Base-by-base conservation (phyloP, 2,329 filamentous ascomycete genomes). In the Chlorencoelia australis region DNA sequence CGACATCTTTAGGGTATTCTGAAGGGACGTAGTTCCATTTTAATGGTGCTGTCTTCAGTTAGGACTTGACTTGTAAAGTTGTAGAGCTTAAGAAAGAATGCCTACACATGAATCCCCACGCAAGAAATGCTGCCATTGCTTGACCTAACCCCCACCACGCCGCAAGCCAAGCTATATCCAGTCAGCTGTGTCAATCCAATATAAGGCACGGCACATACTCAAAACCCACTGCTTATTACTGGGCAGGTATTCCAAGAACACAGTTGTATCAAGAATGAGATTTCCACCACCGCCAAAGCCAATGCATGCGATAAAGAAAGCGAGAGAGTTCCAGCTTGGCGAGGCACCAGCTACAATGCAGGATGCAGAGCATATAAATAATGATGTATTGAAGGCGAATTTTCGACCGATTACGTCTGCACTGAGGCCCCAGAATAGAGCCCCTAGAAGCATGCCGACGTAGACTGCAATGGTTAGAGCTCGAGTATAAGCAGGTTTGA, bases 351-450 rank as follows among this genome's bases (percentile, higher is more conserved):
- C 79, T 1, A 81, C 60, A 36, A 82, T 72, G 19, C 69, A 69
- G 32, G 78, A 75, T 5, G 73, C 53, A 4, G 73, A 70, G 49
- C 71, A 77, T 39, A 82, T 63, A 48, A 82, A 67, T 8, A 83
- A 62, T 2, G 73, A 75, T 15, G 73, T 59, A 49, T 83, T 83
- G 61, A 84, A 85, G 4, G 79, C 79, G 45, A 72, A 73, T 43
- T 72, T 71, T 28, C 79, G 67, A 5, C 79, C 79, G 42, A 83
- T 75, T 21, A 83, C 67, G 49, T 84, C 79, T 15, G 76, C 77
- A 3, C 66, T 67, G 19, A 80, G 57, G 2, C 79, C 79, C 78
- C 79, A 84, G 58, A 82, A 82, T 17, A 82, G 53, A 11, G 75
- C 75, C 2, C 76, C 71, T 0, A 62, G 43, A 34, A 68, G 62